Evolutionary conservation across 306 rosid genomes (phyloP), one percentile per base, ranked within the genome.

Genomic region (Prinsepia uniflora): DNA sequence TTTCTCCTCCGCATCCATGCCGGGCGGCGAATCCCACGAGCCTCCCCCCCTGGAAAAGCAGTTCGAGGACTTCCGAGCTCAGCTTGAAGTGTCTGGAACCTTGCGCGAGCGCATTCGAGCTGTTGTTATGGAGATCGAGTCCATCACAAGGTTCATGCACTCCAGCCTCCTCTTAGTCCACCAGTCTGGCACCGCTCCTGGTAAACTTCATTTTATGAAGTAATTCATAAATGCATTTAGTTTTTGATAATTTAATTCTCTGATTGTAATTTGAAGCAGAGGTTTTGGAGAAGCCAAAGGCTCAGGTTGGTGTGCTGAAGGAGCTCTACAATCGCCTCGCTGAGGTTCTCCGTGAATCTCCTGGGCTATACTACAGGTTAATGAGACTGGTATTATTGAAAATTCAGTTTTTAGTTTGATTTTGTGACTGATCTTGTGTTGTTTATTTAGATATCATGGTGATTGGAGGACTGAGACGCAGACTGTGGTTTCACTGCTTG

Each of bases 401-500:
- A 8, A 6, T 71, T 43, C 18, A 13, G 8, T 18, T 75, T 65
- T 30, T 9, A 55, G n/a, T 17, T 75, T 70, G 42, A 11, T 66
- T 59, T 22, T 70, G 76, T 34, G 63, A 68, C 22, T 54, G 62
- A 62, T 4, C 4, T 58, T 47, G 14, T 57, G n/a, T 48, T 40
- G 19, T 70, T 8, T 57, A 59, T 74, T 7, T 82, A 93, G 98
- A 86, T 91, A 81, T 75, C 92, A 94, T 41, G 97, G 96, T 54
- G 97, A 91, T 76, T 94, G 99, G 99, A 91, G 67, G 85, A 80
- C 90, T 67, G 95, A 94, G 83, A 94, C 97, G 4, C 99, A 94
- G 76, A 56, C 92, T 4, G 97, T 88, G 70, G 97, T 91, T 76
- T 91, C 96, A 0, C 70, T 86, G 85, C 88, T 94, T 71, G 83